Base-by-base conservation (phyloP, 768 basidiomycete genomes). In the Hygrophorus pudorinus region DNA sequence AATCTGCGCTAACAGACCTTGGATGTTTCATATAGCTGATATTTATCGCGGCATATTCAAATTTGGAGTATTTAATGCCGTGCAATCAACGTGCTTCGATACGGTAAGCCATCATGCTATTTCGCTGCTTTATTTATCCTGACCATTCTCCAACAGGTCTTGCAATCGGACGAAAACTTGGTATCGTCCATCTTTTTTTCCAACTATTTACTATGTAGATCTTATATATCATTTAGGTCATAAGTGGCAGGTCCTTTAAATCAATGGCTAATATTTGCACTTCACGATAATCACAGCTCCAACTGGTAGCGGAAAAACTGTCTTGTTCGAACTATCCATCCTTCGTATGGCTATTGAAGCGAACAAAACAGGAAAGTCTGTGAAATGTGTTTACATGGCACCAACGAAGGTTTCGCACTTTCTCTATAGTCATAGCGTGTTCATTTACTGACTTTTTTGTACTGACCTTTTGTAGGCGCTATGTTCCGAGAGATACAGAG, bases 301-400 rank as follows among this genome's bases (percentile, higher is more conserved):
- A 0, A 98, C 96, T 11, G 91, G 93, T 21, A 88, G 89, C 41
- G 96, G 96, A 21, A 98, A 98, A 63, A 99, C 96, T 0, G 89
- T 85, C 7, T 64, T 98, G 21, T 99, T 98, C 53, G 96, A 99
- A 57, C 66, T 99, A 11, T 78, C 86, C 2, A 85, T 97, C 43
- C 76, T 98, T 41, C 77, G 78, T 27, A 73, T 88, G 68, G 61
- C 90, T 24, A 65, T 65, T 41, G 61, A 72, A 40, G 62, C 66
- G 6, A 54, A 61, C 40, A 58, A 59, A 21, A 56, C 51, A 9
- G 60, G 58, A 20, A 58, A 64, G 20, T 48, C 59, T n/a, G 53
- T 60, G 2, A 89, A 87, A 64, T 85, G 83, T 50, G 78, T 99
- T 12, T 99, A 99, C 56, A 79, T 99, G 53, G 87, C 92, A 1